Evolutionary conservation across 345 rosid species (phyloP).

Genomic region (Turnera subulata): DNA sequence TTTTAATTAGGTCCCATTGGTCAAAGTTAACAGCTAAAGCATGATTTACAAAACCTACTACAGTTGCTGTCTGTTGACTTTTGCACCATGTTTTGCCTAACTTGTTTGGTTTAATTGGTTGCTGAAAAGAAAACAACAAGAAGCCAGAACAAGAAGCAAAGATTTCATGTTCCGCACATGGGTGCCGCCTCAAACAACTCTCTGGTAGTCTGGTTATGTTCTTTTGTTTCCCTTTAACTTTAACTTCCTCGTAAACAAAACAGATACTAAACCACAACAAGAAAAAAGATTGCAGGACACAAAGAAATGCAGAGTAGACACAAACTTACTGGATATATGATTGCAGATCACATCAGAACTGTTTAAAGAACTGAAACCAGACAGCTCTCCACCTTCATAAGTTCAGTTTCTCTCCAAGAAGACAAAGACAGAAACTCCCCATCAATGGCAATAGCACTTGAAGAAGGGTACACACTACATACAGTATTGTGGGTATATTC

Average conservation of each 20-base stretch:
- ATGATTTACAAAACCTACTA: background rate
- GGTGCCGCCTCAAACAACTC: background rate
- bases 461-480: background rate
- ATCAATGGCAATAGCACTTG: background rate
- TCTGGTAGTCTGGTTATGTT: background rate
- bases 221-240: too few species aligned
- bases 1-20: conserved; percentile 1
- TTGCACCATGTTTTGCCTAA: conserved; percentile 12
- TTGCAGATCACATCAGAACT: background rate
- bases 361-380: too few species aligned
- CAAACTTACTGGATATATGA: conserved; percentile 1
- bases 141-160: conserved; percentile 4
- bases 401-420: background rate
- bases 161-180: background rate
- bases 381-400: background rate
- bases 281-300: too few species aligned
- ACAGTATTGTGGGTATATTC: too few species aligned
- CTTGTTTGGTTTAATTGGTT: conserved; percentile 13
- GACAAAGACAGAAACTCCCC: background rate
- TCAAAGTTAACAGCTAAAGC: conserved; percentile 22
- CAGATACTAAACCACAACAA: too few species aligned
- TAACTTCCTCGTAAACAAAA: conserved; percentile 11
- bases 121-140: conserved; percentile 6
- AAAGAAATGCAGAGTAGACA: too few species aligned
- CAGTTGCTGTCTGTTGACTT: conserved; percentile 25